Conservation (phyloP, 805 yeast genomes). For the Teunomyces barrocoloradensis region DNA sequence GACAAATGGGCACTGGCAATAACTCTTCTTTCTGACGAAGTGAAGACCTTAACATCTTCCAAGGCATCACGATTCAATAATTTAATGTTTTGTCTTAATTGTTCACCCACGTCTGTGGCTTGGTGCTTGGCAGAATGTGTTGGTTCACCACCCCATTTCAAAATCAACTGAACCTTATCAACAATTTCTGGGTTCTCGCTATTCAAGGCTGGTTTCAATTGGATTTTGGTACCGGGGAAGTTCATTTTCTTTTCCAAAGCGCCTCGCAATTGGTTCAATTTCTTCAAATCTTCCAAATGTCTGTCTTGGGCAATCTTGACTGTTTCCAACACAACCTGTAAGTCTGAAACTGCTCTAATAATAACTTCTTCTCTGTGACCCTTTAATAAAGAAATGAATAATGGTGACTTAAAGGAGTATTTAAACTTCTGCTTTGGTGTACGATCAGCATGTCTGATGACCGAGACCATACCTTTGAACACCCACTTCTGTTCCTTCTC, state of each 20-base stretch:
- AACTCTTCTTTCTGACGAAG: slow-evolving; percentile 94
- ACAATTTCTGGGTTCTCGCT: slow-evolving; percentile 61
- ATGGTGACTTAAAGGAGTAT: slow-evolving; percentile 85
- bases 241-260: slow-evolving; percentile 87
- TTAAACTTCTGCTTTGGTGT: slow-evolving; percentile 98
- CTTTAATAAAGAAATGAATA: slow-evolving; percentile 80
- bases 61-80: slow-evolving; percentile 81
- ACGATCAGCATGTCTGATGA: slow-evolving; percentile 95
- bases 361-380: slow-evolving; percentile 97
- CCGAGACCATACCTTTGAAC: slow-evolving; percentile 86
- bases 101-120: slow-evolving; percentile 94
- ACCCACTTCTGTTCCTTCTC: slow-evolving; percentile 91
- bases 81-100: slow-evolving; percentile 86
- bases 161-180: slow-evolving; percentile 91
- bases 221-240: slow-evolving; percentile 96
- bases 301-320: slow-evolving; percentile 78
- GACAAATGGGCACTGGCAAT: slow-evolving; percentile 88
- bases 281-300: slow-evolving; percentile 74
- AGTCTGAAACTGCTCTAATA: slow-evolving; percentile 83
- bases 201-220: slow-evolving; percentile 82
- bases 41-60: slow-evolving; percentile 79
- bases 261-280: slow-evolving; percentile 69
- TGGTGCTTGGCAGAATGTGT: slow-evolving; percentile 96
- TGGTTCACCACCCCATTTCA: slow-evolving; percentile 99
- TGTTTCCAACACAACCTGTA: slow-evolving; percentile 81